Conservation (phyloP, 192 early-diverging fungal genomes). For the Haplosporangium gracile region DNA sequence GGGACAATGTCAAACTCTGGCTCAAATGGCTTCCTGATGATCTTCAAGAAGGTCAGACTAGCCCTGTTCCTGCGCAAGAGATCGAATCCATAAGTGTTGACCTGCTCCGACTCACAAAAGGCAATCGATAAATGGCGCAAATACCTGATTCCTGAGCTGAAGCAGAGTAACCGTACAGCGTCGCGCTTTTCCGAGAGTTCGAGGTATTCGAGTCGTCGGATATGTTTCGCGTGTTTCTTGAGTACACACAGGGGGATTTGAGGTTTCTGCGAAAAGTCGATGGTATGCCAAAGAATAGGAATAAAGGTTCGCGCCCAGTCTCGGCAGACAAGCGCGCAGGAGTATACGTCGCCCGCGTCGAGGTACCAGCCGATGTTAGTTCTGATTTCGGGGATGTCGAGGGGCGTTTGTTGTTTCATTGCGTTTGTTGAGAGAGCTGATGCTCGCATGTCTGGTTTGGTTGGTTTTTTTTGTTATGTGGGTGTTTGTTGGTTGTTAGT, state of each 20-base stretch:
- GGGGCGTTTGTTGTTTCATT: not conserved
- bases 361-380: not conserved
- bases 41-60: not conserved
- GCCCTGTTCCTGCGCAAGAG: not conserved
- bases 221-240: not conserved
- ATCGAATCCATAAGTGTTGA: not conserved
- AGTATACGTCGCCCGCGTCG: not conserved
- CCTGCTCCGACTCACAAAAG: not conserved
- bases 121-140: not conserved
- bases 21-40: not conserved
- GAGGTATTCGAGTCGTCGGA: not conserved
- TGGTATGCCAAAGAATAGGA: not conserved
- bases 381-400: not conserved
- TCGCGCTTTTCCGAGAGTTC: not conserved
- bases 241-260: not conserved
- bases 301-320: not conserved
- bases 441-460: no score
- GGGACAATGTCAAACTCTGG: not conserved
- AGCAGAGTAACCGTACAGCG: not conserved
- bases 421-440: not conserved
- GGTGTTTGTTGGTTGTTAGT: no score
- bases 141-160: not conserved
- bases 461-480: no score
- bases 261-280: not conserved
- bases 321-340: not conserved